These are phyloP conservation scores for Scenedesmus sp. DNA, from an alignment of 163 green algal genomes.

Conservation along the genomic window DNA sequence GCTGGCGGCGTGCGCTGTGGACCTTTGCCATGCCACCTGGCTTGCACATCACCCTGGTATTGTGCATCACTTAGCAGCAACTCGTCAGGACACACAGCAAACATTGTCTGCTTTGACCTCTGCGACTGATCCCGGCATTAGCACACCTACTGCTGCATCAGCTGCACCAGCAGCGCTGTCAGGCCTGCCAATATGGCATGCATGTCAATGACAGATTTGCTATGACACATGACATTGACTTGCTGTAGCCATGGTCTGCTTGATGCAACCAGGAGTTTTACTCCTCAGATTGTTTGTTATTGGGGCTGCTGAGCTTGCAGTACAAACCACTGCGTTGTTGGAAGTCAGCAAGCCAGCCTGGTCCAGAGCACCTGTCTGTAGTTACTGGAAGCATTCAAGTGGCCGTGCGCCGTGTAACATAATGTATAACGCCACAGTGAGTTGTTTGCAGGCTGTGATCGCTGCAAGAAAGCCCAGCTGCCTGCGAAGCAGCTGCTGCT, in stretches of 20 bases:
- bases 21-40: too few species aligned
- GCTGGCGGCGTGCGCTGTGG: too few species aligned
- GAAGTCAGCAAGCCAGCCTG: background rate
- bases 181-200: background rate
- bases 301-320: background rate
- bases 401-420: background rate
- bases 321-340: background rate
- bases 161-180: background rate
- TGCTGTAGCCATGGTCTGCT: background rate
- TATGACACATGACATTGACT: background rate
- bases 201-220: background rate
- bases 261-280: background rate
- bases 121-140: too few species aligned
- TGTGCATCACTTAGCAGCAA: too few species aligned
- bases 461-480: background rate
- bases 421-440: background rate
- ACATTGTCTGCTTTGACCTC: too few species aligned
- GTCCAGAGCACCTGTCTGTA: background rate
- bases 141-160: background rate
- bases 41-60: too few species aligned
- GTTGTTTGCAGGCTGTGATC: background rate
- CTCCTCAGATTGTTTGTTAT: background rate
- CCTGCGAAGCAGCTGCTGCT: background rate
- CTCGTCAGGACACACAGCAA: too few species aligned
- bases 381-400: background rate